Percentiles rank a stretch among this genome's conserved stretches.
Conservation (phyloP, 2,329 filamentous ascomycete genomes). For the Tolypocladium pustulatum region DNA sequence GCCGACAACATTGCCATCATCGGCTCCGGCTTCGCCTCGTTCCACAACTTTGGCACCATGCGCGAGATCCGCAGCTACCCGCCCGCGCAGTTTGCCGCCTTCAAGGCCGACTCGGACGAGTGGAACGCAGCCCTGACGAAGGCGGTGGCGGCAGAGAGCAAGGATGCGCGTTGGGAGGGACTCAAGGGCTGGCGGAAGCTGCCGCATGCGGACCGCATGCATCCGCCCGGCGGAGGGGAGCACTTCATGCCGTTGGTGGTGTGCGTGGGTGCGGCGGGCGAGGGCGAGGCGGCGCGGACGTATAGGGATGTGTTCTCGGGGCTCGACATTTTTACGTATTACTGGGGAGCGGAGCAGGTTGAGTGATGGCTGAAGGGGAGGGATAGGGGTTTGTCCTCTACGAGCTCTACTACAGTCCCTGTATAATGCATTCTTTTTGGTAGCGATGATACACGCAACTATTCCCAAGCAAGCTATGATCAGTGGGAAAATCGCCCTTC, state of each 20-base stretch:
- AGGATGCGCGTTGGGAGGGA: conserved; percentile 23
- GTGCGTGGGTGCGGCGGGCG: conserved; percentile 38
- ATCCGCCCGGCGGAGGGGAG: conserved; percentile 42
- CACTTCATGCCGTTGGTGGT: conserved; percentile 51
- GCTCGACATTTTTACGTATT: conserved; percentile 43
- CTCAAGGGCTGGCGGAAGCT: conserved; percentile 37
- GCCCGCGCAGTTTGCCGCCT: conserved; percentile 8
- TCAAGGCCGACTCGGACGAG: conserved; percentile 16
- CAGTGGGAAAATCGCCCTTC: too few species aligned
- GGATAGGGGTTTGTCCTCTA: background rate
- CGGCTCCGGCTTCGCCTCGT: conserved; percentile 48
- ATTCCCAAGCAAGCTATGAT: too few species aligned
- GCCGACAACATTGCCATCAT: conserved; percentile 44
- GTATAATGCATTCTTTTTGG: too few species aligned
- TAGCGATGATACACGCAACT: too few species aligned
- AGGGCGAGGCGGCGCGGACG: conserved; percentile 26
- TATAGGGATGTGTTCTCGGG: conserved; percentile 40
- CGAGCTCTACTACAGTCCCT: too few species aligned
- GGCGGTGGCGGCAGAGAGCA: conserved; percentile 22
- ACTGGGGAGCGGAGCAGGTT: conserved; percentile 32
- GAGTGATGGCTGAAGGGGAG: background rate
- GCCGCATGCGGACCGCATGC: conserved; percentile 39
- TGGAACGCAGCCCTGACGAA: conserved; percentile 38
- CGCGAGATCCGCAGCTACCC: conserved; percentile 19
- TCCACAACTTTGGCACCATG: conserved; percentile 44